These are phyloP conservation scores for Niveomyces coronatus DNA, from an alignment of 2,329 filamentous ascomycete genomes.

Conservation along the genomic window DNA sequence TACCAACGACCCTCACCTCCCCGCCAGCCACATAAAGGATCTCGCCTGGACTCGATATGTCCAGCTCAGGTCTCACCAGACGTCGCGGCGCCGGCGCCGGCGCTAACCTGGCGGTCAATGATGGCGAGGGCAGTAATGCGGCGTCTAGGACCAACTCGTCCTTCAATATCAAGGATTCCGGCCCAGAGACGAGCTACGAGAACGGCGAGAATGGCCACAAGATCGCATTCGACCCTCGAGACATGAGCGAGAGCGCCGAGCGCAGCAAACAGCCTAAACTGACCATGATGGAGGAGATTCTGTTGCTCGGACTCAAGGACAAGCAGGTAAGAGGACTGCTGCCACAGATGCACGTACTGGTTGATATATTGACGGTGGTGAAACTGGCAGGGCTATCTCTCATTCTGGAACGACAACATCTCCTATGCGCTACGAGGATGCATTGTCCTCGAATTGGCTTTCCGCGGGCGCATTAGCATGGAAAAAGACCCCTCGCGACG, in stretches of 20 bases:
- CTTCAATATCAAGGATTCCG: slow-evolving; percentile 41
- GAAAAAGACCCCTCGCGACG: slow-evolving; percentile 89
- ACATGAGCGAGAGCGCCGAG: slow-evolving; percentile 95
- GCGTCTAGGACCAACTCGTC: slow-evolving; percentile 49
- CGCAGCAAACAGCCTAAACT: slow-evolving; percentile 96
- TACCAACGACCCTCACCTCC: not conserved
- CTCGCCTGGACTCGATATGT: slow-evolving; percentile 16
- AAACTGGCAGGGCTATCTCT: slow-evolving; percentile 71
- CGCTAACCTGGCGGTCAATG: slow-evolving; percentile 39
- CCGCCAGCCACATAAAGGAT: not conserved
- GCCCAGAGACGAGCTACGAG: slow-evolving; percentile 76
- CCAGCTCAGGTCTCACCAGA: slow-evolving; percentile 46
- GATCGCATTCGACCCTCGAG: slow-evolving; percentile 93
- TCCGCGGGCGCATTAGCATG: slow-evolving; percentile 95
- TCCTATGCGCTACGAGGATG: slow-evolving; percentile 95
- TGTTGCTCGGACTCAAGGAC: slow-evolving; percentile 92
- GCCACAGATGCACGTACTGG: too few relatives aligned
- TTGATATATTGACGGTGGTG: not conserved
- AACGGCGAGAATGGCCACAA: slow-evolving; percentile 93
- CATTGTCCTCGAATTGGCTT: slow-evolving; percentile 95
- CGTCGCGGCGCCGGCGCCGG: slow-evolving; percentile 57
- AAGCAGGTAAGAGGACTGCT: slow-evolving; percentile 96
- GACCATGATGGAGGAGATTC: slow-evolving; percentile 96
- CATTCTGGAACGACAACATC: slow-evolving; percentile 99
- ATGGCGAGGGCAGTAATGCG: slow-evolving; percentile 45